Conservation (phyloP, 2,329 filamentous ascomycete species). For the Emergomyces orientalis region DNA sequence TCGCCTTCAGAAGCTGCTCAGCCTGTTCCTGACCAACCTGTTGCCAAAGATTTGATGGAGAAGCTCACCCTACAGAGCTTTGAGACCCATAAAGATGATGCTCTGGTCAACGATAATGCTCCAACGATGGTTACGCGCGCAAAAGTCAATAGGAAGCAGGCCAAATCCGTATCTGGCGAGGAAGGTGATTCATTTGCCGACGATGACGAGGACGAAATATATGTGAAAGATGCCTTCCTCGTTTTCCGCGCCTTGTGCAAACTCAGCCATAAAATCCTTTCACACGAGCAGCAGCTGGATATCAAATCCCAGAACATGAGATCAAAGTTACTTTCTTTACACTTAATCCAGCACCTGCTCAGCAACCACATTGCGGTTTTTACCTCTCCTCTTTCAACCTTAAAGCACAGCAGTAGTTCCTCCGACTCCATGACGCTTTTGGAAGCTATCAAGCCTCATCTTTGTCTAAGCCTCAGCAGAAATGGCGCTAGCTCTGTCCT, state of each 20-base stretch:
- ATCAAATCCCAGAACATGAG: conserved; percentile 92
- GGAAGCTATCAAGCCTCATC: conserved; percentile 91
- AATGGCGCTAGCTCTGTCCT: conserved; percentile 92
- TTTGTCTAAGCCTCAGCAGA: conserved; percentile 86
- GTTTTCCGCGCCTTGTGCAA: conserved; percentile 98
- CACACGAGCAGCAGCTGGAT: conserved; percentile 85
- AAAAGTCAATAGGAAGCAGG: conserved; percentile 38
- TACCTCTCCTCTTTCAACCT: conserved; percentile 82
- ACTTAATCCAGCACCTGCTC: conserved; percentile 88
- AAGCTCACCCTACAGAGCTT: conserved; percentile 62
- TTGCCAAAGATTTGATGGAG: conserved; percentile 45
- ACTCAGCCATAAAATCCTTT: conserved; percentile 82
- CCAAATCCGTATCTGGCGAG: conserved; percentile 36
- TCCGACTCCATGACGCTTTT: conserved; percentile 77
- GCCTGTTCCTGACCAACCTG: conserved; percentile 32
- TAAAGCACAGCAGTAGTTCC: conserved; percentile 80
- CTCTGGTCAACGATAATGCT: conserved; percentile 56
- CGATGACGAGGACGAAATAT: conserved; percentile 82
- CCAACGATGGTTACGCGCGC: conserved; percentile 57
- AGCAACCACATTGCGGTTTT: conserved; percentile 92
- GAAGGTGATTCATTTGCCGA: conserved; percentile 37
- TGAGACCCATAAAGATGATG: conserved; percentile 59
- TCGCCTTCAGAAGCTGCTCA: conserved; percentile 34
- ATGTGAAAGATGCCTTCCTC: conserved; percentile 91
- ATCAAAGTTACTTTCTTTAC: conserved; percentile 88